Base-by-base conservation (phyloP, 2,329 filamentous ascomycete species). In the Pseudomassariella vexata region DNA sequence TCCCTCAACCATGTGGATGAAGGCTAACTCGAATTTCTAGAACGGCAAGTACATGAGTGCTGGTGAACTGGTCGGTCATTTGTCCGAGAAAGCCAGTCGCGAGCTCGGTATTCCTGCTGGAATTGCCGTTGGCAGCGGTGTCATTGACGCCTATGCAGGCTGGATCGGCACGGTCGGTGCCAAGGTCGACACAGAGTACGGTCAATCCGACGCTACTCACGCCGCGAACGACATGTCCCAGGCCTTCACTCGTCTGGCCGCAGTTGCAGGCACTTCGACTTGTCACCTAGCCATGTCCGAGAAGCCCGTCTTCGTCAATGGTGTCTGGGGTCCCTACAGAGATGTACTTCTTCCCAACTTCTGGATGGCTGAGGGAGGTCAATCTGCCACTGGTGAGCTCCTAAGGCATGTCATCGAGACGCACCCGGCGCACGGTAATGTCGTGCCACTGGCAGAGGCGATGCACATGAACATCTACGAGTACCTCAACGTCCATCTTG, bases 101-200 rank as follows among this genome's bases (percentile, higher is more conserved):
- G 84, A 95, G 43, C 77, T 98, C 39, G 90, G 92, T 6, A 73
- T 98, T 3, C 82, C 82, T 5, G 70, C 82, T 14, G 90, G 89
- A 23, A 92, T 95, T 46, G 87, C 92, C 12, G 84, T 98, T 34
- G 92, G 92, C 33, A 94, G 87, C 52, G 89, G 89, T 58, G 92
- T 98, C 42, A 98, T 98, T 52, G 92, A 98, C 57, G 92, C 92
- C 12, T 98, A 98, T 52, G 92, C 92, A 38, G 92, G 92, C 42
- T 98, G 92, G 92, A 92, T 98, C 46, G 92, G 92, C 39, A 96
- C 92, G 2, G 92, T 98, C n/a, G 92, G 92, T 37, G 90, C 92
- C 39, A 95, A 95, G 60, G 86, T 95, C 47, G 75, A 87, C 44
- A 73, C 94, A 11, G 70, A 72, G 24, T 63, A 70, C 36, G 76